A percentile compares a stretch with the other conserved stretches of the same genome.
These are phyloP conservation scores for Talaromyces thailandensis DNA, from an alignment of 495 filamentous ascomycete genomes.

Conservation along the genomic window DNA sequence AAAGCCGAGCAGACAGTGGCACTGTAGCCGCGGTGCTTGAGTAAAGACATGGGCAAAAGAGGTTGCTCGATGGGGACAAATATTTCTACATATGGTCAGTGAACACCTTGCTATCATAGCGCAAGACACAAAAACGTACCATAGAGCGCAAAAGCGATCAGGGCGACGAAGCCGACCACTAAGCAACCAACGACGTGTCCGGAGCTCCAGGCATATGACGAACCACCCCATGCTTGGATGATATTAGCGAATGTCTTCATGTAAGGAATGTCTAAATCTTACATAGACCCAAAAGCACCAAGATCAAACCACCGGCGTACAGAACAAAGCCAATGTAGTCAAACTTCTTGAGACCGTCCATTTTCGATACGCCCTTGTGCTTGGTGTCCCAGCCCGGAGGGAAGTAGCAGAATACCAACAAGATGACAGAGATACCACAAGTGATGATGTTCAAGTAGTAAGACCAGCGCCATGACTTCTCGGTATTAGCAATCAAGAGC, in stretches of 20 bases:
- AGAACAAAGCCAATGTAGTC: slow-evolving; percentile 35
- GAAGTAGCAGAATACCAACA: slow-evolving; percentile 28
- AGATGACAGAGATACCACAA: slow-evolving; percentile 21
- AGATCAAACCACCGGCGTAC: slow-evolving; percentile 31
- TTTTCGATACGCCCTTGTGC: slow-evolving; percentile 20
- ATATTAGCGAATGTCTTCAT: neutral
- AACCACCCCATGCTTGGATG: slow-evolving; percentile 32
- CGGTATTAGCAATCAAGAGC: slow-evolving; percentile 23
- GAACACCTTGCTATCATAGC: slow-evolving; percentile 14
- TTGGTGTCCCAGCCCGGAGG: slow-evolving; percentile 25
- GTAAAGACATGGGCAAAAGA: slow-evolving; percentile 35
- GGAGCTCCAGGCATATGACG: slow-evolving; percentile 39
- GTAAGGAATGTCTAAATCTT: slow-evolving; percentile 3
- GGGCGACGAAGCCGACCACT: slow-evolving; percentile 28
- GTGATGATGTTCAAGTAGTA: slow-evolving; percentile 39
- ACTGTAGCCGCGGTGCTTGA: slow-evolving; percentile 33
- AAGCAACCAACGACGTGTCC: slow-evolving; percentile 35
- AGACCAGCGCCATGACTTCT: slow-evolving; percentile 31
- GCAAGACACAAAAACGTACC: slow-evolving; percentile 9
- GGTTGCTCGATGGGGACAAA: slow-evolving; percentile 20
- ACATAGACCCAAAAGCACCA: slow-evolving; percentile 40
- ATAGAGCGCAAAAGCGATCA: slow-evolving; percentile 35
- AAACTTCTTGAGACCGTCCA: slow-evolving; percentile 23
- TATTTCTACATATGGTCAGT: slow-evolving; percentile 13
- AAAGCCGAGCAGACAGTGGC: slow-evolving; percentile 28